phyloP scores from a whole-genome alignment of 176 grass and related monocot species.

The Alloteropsis semialata region DNA sequence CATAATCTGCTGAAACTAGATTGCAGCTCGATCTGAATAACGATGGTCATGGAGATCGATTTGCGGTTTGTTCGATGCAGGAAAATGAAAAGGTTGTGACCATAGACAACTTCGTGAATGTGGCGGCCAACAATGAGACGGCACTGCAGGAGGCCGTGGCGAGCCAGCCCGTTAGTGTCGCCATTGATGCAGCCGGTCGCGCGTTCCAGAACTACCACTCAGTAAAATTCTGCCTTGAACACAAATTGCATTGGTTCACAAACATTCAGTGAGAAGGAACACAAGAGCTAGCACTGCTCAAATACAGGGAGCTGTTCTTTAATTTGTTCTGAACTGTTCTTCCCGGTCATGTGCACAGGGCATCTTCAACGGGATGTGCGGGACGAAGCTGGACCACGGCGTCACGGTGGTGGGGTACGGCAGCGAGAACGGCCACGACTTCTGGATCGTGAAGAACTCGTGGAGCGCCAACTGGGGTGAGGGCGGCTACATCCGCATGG shows the following conservation, averaged over 20 bases:
- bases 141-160: neutral
- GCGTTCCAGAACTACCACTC: neutral
- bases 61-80: neutral
- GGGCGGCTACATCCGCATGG: conserved; percentile 48
- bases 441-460: conserved; percentile 72
- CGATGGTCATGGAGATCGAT: neutral
- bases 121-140: neutral
- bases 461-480: conserved; percentile 59
- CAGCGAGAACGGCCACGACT: neutral
- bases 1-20: neutral
- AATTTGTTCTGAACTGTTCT: neutral
- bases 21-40: neutral
- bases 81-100: neutral
- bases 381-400: conserved; percentile 20
- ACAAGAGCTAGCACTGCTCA: too few species aligned
- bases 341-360: neutral
- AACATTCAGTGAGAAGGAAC: too few species aligned
- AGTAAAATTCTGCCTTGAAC: too few species aligned
- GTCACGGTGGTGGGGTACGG: conserved; percentile 37
- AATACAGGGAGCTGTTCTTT: too few species aligned
- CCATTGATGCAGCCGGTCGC: neutral
- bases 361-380: conserved; percentile 31
- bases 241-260: too few species aligned
- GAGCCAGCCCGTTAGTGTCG: neutral
- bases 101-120: neutral